Percentiles rank a stretch among this genome's conserved stretches.
phyloP scores from a whole-genome alignment of 495 filamentous ascomycete genomes.

The Elasticomyces elasticus region DNA sequence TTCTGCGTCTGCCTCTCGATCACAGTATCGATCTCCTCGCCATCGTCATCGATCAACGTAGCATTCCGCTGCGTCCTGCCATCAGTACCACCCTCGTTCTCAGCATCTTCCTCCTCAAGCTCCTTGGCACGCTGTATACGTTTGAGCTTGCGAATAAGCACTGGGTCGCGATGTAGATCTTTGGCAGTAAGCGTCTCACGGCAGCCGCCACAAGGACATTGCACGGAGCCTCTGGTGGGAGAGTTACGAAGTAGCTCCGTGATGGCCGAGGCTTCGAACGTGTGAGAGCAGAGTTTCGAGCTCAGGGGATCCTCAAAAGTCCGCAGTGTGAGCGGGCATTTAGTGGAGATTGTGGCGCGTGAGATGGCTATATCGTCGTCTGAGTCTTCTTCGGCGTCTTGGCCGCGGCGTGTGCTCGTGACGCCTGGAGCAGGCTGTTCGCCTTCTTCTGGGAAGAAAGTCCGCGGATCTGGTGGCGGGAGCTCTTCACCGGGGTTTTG shows the following conservation, averaged over 20 bases:
- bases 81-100: conserved; percentile 26
- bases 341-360: conserved; percentile 57
- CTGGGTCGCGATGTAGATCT: conserved; percentile 32
- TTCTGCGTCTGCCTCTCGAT: conserved; percentile 17
- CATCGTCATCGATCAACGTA: conserved; percentile 27
- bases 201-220: conserved; percentile 38
- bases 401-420: conserved; percentile 16
- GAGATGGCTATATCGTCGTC: conserved; percentile 64
- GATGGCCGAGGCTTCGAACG: conserved; percentile 69
- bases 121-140: conserved; percentile 28
- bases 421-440: conserved; percentile 31
- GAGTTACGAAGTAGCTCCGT: conserved; percentile 48
- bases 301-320: conserved; percentile 63
- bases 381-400: conserved; percentile 31
- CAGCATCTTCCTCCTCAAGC: conserved; percentile 29
- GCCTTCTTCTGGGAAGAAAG: conserved; percentile 51
- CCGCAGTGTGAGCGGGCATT: conserved; percentile 71
- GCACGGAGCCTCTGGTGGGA: conserved; percentile 16
- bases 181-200: conserved; percentile 26
- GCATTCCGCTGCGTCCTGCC: conserved; percentile 24
- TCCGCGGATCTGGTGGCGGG: conserved; percentile 55
- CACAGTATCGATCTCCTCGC: conserved; percentile 19
- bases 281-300: conserved; percentile 71
- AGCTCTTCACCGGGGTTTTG: conserved; percentile 53
- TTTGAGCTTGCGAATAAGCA: conserved; percentile 33